Evolutionary conservation across 306 rosid species (phyloP), one percentile per base, ranked within the genome.

Genomic region (Cucumis melo): DNA sequence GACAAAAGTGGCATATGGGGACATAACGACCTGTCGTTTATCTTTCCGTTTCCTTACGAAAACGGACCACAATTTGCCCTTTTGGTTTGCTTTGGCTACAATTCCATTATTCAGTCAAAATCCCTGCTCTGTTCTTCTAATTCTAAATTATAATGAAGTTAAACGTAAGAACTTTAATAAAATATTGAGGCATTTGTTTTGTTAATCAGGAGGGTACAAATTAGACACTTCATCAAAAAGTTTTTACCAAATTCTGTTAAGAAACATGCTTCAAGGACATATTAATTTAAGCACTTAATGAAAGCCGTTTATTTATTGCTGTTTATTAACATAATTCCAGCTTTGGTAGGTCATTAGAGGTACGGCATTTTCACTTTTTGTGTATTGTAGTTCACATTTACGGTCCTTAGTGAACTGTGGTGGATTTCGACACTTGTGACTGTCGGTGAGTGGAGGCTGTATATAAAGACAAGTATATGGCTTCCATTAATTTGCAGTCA

Each of bases 381-480:
- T 41, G 55, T 19, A 24, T 46, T 1, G 79, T 36, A 56, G 79
- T 46, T 73, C 58, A 14, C 67, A 59, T 10, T 42, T 44, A 67
- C 83, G 60, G 87, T 82, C 85, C 79, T 86, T 78, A 81, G 56
- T 11, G 81, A 80, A 41, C 60, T 50, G 76, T 72, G 59, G 56
- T 70, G 76, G 58, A 38, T 54, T 15, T 58, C 21, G 80, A 84
- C 91, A 78, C 85, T 71, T 86, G 89, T 87, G 89, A 77, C 82
- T 78, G 78, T 79, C 75, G 79, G 59, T 56, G 74, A 60, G 78
- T 56, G 75, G 71, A 70, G 81, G 81, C 84, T 63, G 80, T 63
- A 46, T 10, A 77, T 58, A 19, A 24, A 38, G 80, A 24, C 19
- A 20, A 5, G 44, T 41, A 78, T 29, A 44, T 21, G 34, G 59